These are phyloP conservation scores for Schizochytrium sp. DNA, from an alignment of 108 stramenopile species.

Conservation along the genomic window DNA sequence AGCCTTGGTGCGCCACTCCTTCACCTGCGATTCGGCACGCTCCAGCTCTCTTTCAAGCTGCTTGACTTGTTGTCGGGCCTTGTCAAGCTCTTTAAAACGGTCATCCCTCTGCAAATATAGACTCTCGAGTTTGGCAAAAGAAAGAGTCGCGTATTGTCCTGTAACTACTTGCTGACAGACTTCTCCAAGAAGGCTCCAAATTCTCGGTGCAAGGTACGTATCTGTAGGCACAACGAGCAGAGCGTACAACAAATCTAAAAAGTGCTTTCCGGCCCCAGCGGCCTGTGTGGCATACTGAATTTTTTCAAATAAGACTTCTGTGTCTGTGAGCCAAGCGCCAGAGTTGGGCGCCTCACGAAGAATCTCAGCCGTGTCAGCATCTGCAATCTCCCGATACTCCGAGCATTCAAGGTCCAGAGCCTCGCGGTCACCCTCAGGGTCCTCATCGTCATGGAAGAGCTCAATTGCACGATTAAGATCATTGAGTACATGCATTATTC, in stretches of 20 bases:
- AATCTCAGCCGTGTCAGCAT: constrained; percentile 9
- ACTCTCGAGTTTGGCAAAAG: not conserved
- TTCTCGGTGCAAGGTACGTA: not conserved
- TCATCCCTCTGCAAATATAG: constrained; percentile 15
- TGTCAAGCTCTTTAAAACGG: not conserved
- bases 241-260: constrained; percentile 13
- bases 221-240: constrained; percentile 21
- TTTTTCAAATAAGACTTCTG: constrained; percentile 1
- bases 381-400: not conserved
- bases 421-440: not conserved
- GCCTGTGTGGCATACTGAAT: not conserved
- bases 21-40: not conserved
- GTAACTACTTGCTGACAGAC: constrained; percentile 11
- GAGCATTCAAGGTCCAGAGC: not conserved
- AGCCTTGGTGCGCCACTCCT: not conserved
- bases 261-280: not conserved
- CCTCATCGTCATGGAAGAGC: constrained; percentile 48
- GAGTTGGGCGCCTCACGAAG: constrained; percentile 32
- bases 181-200: constrained; percentile 36
- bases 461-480: not conserved
- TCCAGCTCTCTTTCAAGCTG: constrained; percentile 29
- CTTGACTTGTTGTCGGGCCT: not conserved
- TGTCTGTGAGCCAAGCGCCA: constrained; percentile 53
- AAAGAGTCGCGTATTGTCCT: not conserved
- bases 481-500: constrained; percentile 1